phyloP scores from a whole-genome alignment of 441 rosid genomes.

The Mallotus japonicus region DNA sequence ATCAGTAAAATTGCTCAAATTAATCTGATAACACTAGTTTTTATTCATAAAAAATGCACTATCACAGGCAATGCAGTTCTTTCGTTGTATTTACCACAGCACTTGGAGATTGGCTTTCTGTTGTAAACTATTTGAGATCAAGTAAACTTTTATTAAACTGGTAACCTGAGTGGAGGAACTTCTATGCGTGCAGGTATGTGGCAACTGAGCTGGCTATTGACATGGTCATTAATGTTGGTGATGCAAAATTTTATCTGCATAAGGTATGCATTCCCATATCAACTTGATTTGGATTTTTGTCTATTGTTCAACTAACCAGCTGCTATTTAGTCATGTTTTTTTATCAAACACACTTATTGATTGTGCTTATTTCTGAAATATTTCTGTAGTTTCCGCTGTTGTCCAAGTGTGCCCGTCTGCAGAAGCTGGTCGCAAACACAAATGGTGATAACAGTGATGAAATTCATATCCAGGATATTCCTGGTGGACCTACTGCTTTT shows the following conservation, averaged over 20 bases:
- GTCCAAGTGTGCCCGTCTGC: slow-evolving; percentile 77
- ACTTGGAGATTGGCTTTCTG: slow-evolving; percentile 1
- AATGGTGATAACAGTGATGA: slow-evolving; percentile 54
- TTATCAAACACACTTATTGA: background rate
- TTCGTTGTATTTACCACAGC: too few species aligned
- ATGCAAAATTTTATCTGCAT: slow-evolving; percentile 78
- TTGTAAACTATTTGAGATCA: background rate
- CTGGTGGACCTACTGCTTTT: slow-evolving; percentile 87
- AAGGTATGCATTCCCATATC: slow-evolving; percentile 52
- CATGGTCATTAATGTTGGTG: slow-evolving; percentile 55
- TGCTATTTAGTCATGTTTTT: background rate
- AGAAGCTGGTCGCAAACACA: slow-evolving; percentile 52
- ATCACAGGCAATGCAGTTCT: too few species aligned
- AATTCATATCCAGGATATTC: slow-evolving; percentile 59
- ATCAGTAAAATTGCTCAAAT: too few species aligned
- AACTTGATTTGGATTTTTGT: background rate
- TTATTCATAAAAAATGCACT: too few species aligned
- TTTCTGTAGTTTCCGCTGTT: slow-evolving; percentile 74
- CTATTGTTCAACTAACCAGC: background rate
- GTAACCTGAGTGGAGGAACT: slow-evolving; percentile 13
- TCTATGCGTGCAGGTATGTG: slow-evolving; percentile 50
- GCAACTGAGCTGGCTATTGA: slow-evolving; percentile 76
- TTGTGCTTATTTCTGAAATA: slow-evolving; percentile 19
- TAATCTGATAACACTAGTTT: too few species aligned
- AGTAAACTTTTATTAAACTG: slow-evolving; percentile 8